Conservation (phyloP, 345 rosid genomes). For the Fremontodendron californicum region DNA sequence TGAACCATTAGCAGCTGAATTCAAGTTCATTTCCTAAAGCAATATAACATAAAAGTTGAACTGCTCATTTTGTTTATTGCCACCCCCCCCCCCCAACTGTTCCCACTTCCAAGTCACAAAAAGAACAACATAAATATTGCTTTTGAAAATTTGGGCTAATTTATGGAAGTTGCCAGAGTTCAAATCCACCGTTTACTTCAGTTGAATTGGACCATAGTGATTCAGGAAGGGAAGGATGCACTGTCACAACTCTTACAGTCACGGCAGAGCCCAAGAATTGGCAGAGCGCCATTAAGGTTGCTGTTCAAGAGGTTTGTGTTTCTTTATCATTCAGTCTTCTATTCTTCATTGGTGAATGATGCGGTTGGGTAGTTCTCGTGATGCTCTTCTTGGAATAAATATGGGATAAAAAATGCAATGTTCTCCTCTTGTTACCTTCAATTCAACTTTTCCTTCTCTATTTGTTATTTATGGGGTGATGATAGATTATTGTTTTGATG, state of each 20-base stretch:
- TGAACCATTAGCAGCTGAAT: background rate
- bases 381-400: background rate
- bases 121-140: background rate
- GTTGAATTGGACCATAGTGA: constrained; percentile 99
- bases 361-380: background rate
- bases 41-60: background rate
- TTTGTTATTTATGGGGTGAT: background rate
- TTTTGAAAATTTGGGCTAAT: constrained; percentile 25
- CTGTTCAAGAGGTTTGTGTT: constrained; percentile 89
- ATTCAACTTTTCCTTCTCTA: background rate
- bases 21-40: background rate
- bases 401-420: background rate
- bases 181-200: constrained; percentile 97
- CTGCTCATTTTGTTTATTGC: background rate
- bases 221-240: constrained; percentile 99
- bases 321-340: constrained; percentile 10
- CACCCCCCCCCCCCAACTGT: background rate
- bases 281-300: constrained; percentile 90
- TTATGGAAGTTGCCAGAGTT: constrained; percentile 62
- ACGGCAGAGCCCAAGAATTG: constrained; percentile 98
- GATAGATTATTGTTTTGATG: background rate
- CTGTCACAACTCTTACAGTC: constrained; percentile 97
- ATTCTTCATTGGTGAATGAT: background rate
- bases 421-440: background rate
- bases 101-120: background rate